These are phyloP conservation scores for Epichloe typhina DNA, from an alignment of 2,329 filamentous ascomycete genomes.

Conservation along the genomic window DNA sequence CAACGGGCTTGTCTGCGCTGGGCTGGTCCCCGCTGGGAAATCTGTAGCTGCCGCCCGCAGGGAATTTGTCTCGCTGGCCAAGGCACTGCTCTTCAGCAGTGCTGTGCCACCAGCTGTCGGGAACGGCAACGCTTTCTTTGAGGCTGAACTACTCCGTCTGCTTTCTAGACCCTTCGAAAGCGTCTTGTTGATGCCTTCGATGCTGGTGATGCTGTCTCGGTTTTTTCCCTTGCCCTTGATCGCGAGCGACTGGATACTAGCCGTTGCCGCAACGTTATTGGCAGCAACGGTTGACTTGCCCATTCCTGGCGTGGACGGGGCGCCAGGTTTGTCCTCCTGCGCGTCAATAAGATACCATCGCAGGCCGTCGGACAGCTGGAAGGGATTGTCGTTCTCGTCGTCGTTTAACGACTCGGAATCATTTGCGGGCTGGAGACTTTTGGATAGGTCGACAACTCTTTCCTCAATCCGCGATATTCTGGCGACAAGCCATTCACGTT, in stretches of 20 bases:
- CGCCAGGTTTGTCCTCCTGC: slow-evolving; percentile 79
- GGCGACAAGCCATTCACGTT: slow-evolving; percentile 77
- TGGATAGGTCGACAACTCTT: slow-evolving; percentile 82
- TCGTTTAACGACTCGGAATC: slow-evolving; percentile 40
- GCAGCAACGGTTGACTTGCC: slow-evolving; percentile 86
- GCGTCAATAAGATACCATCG: slow-evolving; percentile 96
- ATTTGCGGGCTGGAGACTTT: slow-evolving; percentile 45
- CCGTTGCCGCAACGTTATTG: slow-evolving; percentile 75
- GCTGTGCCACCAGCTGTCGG: slow-evolving; percentile 28
- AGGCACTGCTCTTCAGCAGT: slow-evolving; percentile 34
- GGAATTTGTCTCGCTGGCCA: slow-evolving; percentile 47
- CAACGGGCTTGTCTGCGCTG: slow-evolving; percentile 22
- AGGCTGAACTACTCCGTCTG: slow-evolving; percentile 75
- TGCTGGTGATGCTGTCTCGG: slow-evolving; percentile 38
- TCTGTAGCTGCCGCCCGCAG: slow-evolving; percentile 35
- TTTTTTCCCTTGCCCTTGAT: slow-evolving; percentile 31
- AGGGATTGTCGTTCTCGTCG: slow-evolving; percentile 88
- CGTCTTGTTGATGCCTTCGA: slow-evolving; percentile 63
- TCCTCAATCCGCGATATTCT: slow-evolving; percentile 86
- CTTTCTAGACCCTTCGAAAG: slow-evolving; percentile 83
- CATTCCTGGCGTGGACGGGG: slow-evolving; percentile 82
- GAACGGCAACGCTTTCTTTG: slow-evolving; percentile 59
- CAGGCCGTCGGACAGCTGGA: slow-evolving; percentile 86
- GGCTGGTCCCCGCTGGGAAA: slow-evolving; percentile 26
- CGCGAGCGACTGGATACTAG: slow-evolving; percentile 47